A percentile compares a stretch with the other conserved stretches of the same genome.
These are phyloP conservation scores for Leishmania aethiopica DNA, from an alignment of 208 protist genomes.

Conservation along the genomic window DNA sequence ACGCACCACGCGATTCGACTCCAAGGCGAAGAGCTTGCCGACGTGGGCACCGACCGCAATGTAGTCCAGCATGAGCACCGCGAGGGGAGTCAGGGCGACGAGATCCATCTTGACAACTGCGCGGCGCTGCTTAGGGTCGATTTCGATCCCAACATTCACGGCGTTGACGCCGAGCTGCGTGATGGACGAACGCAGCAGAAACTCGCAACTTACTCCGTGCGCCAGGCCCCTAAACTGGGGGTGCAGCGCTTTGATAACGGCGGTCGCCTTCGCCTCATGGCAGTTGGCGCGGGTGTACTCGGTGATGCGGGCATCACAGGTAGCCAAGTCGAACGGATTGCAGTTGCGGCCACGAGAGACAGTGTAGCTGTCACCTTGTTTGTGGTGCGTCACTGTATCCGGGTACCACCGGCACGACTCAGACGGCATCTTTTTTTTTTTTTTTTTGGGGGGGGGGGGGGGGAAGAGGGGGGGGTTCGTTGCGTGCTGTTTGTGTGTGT, in stretches of 20 bases:
- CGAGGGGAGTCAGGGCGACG: slow-evolving; percentile 78
- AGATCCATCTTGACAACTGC: slow-evolving; percentile 68
- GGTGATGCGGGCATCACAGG: slow-evolving; percentile 63
- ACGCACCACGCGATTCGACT: slow-evolving; percentile 71
- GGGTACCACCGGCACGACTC: slow-evolving; percentile 83
- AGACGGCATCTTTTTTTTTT: slow-evolving; percentile 36
- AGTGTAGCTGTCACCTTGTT: slow-evolving; percentile 61
- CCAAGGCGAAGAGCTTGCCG: slow-evolving; percentile 90
- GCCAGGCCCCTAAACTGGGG: slow-evolving; percentile 83
- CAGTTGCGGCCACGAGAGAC: slow-evolving; percentile 65
- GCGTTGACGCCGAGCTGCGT: slow-evolving; percentile 91
- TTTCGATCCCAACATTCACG: slow-evolving; percentile 56
- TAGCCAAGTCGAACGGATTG: slow-evolving; percentile 82
- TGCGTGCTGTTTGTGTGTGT: background rate
- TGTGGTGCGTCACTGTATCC: slow-evolving; percentile 75
- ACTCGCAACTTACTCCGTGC: slow-evolving; percentile 62
- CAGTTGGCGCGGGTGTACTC: slow-evolving; percentile 39
- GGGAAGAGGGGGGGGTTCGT: background rate
- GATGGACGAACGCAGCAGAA: slow-evolving; percentile 87
- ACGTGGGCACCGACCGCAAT: slow-evolving; percentile 72
- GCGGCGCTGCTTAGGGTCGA: slow-evolving; percentile 41
- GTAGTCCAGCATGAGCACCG: slow-evolving; percentile 87
- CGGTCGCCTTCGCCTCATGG: slow-evolving; percentile 38
- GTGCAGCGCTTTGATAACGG: slow-evolving; percentile 52
- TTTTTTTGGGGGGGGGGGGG: background rate